A percentile compares a stretch with the other conserved stretches of the same genome.
Conservation (phyloP, 1,139 yeast genomes). For the Wickerhamiella pararugosa region DNA sequence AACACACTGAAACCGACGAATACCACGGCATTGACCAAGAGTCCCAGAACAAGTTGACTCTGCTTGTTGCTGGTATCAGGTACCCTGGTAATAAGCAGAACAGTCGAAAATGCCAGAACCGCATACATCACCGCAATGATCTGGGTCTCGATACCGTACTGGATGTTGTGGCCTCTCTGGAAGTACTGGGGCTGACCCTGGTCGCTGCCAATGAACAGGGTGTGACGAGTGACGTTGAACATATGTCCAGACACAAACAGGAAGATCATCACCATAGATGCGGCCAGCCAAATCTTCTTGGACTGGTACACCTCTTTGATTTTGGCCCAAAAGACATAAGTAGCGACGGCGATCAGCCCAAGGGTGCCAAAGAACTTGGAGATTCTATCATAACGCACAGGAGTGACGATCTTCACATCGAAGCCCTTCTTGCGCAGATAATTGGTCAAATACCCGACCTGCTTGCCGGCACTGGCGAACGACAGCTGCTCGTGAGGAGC, state of each 20-base stretch:
- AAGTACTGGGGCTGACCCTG: constrained; percentile 50
- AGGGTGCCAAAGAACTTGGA: constrained; percentile 27
- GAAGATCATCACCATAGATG: constrained; percentile 44
- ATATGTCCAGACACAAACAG: constrained; percentile 80
- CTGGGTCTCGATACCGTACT: constrained; percentile 48
- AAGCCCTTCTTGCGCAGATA: constrained; percentile 31
- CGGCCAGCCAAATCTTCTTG: constrained; percentile 51
- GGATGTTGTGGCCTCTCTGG: constrained; percentile 53
- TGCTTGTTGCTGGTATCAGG: constrained; percentile 33
- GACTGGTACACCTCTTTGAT: constrained; percentile 25
- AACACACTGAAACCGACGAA: constrained; percentile 34
- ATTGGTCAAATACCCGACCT: constrained; percentile 28
- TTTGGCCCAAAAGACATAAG: constrained; percentile 20
- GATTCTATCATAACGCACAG: constrained; percentile 40
- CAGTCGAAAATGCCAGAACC: constrained; percentile 26
- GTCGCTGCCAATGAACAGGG: constrained; percentile 50
- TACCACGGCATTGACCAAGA: constrained; percentile 28
- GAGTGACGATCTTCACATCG: constrained; percentile 36
- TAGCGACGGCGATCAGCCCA: constrained; percentile 22
- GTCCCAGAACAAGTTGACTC: constrained; percentile 35
- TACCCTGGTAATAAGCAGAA: constrained; percentile 35
- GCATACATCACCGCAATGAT: constrained; percentile 29
- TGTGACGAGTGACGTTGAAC: constrained; percentile 75
- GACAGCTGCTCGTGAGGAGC: constrained; percentile 31
- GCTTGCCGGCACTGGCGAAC: constrained; percentile 42